phyloP scores from a whole-genome alignment of 805 yeast genomes.

The Candida awuae region DNA sequence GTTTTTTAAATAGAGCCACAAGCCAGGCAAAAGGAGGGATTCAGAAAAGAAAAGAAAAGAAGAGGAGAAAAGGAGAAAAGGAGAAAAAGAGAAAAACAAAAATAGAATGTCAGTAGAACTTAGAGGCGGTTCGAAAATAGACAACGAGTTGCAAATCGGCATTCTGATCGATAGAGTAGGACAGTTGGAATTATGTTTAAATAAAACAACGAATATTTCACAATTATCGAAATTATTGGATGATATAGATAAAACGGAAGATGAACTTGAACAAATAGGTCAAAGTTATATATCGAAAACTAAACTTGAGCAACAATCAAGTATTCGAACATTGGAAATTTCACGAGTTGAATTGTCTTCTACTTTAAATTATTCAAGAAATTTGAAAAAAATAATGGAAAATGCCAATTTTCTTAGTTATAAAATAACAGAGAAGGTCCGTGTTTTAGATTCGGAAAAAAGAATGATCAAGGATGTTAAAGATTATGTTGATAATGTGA shows the following conservation, averaged over 20 bases:
- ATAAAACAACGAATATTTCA: conserved; percentile 16
- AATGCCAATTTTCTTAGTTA: conserved; percentile 59
- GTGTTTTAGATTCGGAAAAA: conserved; percentile 63
- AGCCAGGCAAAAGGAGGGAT: no score
- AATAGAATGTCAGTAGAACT: not conserved
- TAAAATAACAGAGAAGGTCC: conserved; percentile 60
- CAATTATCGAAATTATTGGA: conserved; percentile 19
- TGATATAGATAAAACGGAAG: conserved; percentile 21
- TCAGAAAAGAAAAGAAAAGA: no score
- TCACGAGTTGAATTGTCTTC: conserved; percentile 56
- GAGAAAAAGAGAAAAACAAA: no score
- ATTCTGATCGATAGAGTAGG: not conserved
- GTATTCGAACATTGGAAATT: conserved; percentile 44
- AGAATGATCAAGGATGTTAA: conserved; percentile 54
- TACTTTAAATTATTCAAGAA: conserved; percentile 48
- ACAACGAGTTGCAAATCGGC: not conserved
- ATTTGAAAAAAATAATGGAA: conserved; percentile 45
- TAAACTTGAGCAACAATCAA: conserved; percentile 32
- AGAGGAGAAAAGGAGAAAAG: no score
- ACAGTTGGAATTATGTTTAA: conserved; percentile 2
- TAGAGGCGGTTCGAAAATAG: not conserved
- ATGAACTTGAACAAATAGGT: conserved; percentile 20
- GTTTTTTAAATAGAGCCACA: no score
- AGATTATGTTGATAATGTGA: conserved; percentile 56
- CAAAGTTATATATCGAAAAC: conserved; percentile 24